Evolutionary conservation across 441 rosid genomes (phyloP).

Genomic region (Erodium moschatum): DNA sequence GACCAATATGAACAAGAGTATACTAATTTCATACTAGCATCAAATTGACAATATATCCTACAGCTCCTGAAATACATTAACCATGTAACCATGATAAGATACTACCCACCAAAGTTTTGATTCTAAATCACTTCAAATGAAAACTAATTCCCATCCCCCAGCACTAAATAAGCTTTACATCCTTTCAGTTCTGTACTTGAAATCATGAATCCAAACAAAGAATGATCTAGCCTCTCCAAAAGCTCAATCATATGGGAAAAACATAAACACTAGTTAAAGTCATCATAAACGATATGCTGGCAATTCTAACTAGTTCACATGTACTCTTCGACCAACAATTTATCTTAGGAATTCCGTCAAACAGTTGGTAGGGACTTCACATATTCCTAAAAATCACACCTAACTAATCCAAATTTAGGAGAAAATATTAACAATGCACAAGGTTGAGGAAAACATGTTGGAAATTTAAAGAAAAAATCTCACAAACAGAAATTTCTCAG

Average conservation of each 20-base stretch:
- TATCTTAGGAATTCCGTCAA: no score
- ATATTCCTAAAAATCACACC: no score
- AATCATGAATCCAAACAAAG: background rate
- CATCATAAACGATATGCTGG: background rate
- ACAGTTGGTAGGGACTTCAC: no score
- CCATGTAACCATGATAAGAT: background rate
- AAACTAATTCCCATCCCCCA: background rate
- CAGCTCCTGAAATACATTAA: background rate
- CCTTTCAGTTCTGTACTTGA: background rate
- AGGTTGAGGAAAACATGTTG: no score
- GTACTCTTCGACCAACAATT: slow-evolving; percentile 6
- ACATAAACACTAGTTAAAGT: background rate
- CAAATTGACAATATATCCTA: background rate
- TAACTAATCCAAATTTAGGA: no score
- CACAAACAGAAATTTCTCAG: background rate
- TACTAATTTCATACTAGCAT: background rate
- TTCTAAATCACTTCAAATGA: background rate
- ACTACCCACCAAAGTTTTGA: background rate
- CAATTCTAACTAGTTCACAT: background rate
- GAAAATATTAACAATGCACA: no score
- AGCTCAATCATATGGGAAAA: background rate
- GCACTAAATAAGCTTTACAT: background rate
- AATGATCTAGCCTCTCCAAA: background rate
- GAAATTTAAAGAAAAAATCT: background rate
- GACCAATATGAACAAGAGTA: background rate